Evolutionary conservation across 345 rosid genomes (phyloP), one percentile per base, ranked within the genome.

Genomic region (Luvunga scandens): DNA sequence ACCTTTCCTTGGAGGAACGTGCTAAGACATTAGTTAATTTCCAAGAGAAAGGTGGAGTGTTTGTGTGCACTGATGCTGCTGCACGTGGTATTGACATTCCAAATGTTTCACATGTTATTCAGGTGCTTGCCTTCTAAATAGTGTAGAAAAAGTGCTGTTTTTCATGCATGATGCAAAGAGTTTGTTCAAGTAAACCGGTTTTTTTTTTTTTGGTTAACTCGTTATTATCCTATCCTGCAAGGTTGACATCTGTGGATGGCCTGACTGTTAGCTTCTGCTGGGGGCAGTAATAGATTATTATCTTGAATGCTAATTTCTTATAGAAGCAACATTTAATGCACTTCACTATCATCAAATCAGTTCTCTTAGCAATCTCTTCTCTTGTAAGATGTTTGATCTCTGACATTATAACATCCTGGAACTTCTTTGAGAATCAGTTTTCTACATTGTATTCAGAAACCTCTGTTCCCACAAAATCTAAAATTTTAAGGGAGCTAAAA

Each of bases 21-120:
- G 87, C 96, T 65, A 79, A 88, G 72, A 85, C 88, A 42, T 81
- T 95, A 79, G 84, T 81, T 60, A 86, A 83, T 79, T 95, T 95
- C 80, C 88, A 81, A 83, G 95, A 91, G 79, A 88, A 87, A 28
- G 97, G 98, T 36, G 97, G 99, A 79, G 83, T 92, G 75, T 87
- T 96, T 77, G 95, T 96, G 12, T 94, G 99, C 81, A 96, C 99
- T 60, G 99, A 94, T 89, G 99, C 99, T 13, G 99, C 97, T 74
- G 94, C 99, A 21, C 97, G 99, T 70, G 99, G 99, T 77, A 89
- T 96, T 79, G 99, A 96, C 81, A 89, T 96, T 82, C 98, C 97
- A 75, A 89, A 94, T 75, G 91, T 96, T 77, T 87, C 94, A 24
- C 98, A 94, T 71, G 91, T 96, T 80, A 87, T 96, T 86, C 99